Conservation (phyloP, 129 eudicot genomes). For the Silybum marianum region DNA sequence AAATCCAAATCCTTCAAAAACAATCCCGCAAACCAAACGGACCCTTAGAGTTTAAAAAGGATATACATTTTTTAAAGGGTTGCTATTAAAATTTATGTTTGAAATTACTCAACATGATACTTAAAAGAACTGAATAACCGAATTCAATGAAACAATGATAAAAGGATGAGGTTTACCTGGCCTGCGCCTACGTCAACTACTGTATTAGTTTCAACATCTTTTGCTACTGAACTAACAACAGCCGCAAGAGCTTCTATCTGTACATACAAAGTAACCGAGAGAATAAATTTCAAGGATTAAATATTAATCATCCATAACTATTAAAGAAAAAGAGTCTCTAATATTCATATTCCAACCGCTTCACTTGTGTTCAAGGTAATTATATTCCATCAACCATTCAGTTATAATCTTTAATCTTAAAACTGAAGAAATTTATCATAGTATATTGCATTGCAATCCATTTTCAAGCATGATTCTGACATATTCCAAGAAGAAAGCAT, state of each 20-base stretch:
- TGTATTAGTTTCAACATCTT: conserved; percentile 55
- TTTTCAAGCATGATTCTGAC: too few species aligned
- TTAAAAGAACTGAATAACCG: neutral
- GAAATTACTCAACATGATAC: neutral
- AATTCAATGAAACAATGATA: neutral
- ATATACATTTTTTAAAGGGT: neutral
- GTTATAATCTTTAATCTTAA: too few species aligned
- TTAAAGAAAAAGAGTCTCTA: neutral
- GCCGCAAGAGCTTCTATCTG: conserved; percentile 85
- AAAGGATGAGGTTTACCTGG: conserved; percentile 48
- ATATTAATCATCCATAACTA: conserved; percentile 17
- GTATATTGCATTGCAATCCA: too few species aligned
- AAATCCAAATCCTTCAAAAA: too few species aligned
- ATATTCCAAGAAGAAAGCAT: too few species aligned
- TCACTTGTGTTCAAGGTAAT: too few species aligned
- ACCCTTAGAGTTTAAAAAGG: neutral
- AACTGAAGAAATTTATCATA: too few species aligned
- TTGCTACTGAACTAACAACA: conserved; percentile 61
- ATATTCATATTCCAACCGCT: neutral
- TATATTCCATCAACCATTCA: too few species aligned
- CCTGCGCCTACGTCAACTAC: conserved; percentile 93
- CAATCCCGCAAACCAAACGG: too few species aligned
- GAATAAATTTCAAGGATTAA: neutral
- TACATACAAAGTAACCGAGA: conserved; percentile 8
- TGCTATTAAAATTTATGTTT: neutral